Conservation (phyloP, 106 monocot species). For the Narthecium ossifragum region DNA sequence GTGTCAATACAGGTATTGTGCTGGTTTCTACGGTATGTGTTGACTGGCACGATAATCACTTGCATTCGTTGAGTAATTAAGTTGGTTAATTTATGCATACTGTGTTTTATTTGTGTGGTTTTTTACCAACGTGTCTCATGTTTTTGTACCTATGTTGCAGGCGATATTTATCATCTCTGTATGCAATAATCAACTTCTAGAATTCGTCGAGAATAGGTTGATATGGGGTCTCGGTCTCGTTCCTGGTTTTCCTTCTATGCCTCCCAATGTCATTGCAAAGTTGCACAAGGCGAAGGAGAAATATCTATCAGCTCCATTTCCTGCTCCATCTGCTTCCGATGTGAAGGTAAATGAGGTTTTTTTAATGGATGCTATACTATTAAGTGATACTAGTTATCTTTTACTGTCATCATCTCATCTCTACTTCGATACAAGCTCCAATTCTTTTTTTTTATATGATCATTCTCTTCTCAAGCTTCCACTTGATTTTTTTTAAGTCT, state of each 20-base stretch:
- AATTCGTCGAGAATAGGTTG: slow-evolving; percentile 50
- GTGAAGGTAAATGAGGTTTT: slow-evolving; percentile 21
- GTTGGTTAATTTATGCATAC: no score
- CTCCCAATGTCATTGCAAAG: slow-evolving; percentile 40
- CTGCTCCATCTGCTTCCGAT: slow-evolving; percentile 6
- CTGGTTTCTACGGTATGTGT: no score
- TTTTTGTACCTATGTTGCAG: slow-evolving; percentile 27
- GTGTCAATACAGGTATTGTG: no score
- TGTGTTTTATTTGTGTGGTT: no score
- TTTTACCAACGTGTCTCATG: background rate
- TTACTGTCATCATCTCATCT: no score
- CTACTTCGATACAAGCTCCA: no score
- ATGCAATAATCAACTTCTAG: slow-evolving; percentile 70
- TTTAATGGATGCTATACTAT: background rate
- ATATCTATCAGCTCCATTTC: slow-evolving; percentile 29
- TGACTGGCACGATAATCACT: no score
- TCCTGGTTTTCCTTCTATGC: slow-evolving; percentile 33
- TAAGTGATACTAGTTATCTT: no score
- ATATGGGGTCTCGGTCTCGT: slow-evolving; percentile 40
- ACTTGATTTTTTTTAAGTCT: background rate
- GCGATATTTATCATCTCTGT: slow-evolving; percentile 52
- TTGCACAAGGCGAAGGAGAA: slow-evolving; percentile 43
- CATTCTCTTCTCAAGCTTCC: background rate
- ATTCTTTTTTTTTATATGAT: background rate
- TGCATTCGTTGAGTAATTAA: no score